Evolutionary conservation across 768 basidiomycete species (phyloP).

Genomic region (Crassisporium funariophilum): DNA sequence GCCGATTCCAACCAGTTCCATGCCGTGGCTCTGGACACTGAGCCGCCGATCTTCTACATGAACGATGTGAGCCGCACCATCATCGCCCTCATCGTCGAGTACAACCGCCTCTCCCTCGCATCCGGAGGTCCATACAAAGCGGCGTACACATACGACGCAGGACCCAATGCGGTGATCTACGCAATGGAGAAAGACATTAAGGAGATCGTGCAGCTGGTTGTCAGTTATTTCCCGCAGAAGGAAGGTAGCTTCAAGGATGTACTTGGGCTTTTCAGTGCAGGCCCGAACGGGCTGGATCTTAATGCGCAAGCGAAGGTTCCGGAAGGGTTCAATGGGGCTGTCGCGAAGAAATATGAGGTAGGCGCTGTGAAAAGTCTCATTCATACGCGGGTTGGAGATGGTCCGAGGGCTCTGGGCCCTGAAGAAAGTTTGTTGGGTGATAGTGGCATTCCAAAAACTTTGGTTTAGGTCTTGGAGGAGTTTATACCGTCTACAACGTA

Average conservation of each 20-base stretch:
- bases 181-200: slow-evolving; percentile 74
- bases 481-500: too few species aligned
- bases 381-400: slow-evolving; percentile 91
- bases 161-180: slow-evolving; percentile 98
- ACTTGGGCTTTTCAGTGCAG: slow-evolving; percentile 59
- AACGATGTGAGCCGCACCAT: slow-evolving; percentile 97
- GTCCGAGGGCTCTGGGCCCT: slow-evolving; percentile 68
- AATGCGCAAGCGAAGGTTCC: slow-evolving; percentile 51
- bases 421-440: slow-evolving; percentile 67
- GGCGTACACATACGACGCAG: slow-evolving; percentile 99
- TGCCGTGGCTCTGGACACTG: slow-evolving; percentile 94
- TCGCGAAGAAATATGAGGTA: slow-evolving; percentile 69
- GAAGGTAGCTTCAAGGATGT: slow-evolving; percentile 72
- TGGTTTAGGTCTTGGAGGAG: too few species aligned
- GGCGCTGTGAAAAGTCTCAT: slow-evolving; percentile 90
- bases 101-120: slow-evolving; percentile 78
- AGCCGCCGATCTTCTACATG: slow-evolving; percentile 99
- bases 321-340: slow-evolving; percentile 75
- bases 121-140: slow-evolving; percentile 66
- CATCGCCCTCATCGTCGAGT: slow-evolving; percentile 87
- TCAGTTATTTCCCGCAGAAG: slow-evolving; percentile 87
- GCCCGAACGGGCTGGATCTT: slow-evolving; percentile 39
- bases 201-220: slow-evolving; percentile 75
- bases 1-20: slow-evolving; percentile 99
- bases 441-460: slow-evolving; percentile 68